Evolutionary conservation across 2,329 filamentous ascomycete species (phyloP), one percentile per base, ranked within the genome.

Genomic region (Penicillium sp.): DNA sequence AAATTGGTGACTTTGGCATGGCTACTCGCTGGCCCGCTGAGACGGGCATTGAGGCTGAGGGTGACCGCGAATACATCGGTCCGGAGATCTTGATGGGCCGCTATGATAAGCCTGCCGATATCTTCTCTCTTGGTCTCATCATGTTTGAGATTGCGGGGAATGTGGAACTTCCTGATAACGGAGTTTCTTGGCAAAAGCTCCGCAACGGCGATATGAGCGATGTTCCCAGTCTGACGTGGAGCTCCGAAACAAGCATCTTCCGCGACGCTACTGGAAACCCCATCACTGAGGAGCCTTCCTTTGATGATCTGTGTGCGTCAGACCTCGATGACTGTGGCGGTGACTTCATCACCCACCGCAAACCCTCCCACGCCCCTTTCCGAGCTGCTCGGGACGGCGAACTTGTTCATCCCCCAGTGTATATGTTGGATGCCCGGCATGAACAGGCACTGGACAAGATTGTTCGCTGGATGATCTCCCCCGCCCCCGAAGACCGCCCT

Each of bases 101-200:
- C 54, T 93, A 86, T 58, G 90, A 95, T 71, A 93, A 91, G 67
- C 87, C 91, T 34, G 87, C 90, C 33, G 93, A 98, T 68, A 81
- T 98, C 43, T 98, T 96, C 68, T 88, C 93, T 9, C 81, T 98
- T 28, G 93, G 93, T 44, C 81, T 97, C 60, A 95, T 97, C 68
- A 87, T 95, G 66, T 82, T 96, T 43, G 93, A 98, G 72, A 93
- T 90, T 61, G 91, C 90, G 26, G 90, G 87, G 54, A 98, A 98
- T 63, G 90, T 95, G 43, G 84, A 89, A 53, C 83, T 98, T 27
- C 93, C 93, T 0, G 90, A 96, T 63, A 95, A 97, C 57, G 93
- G 93, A 39, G 80, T 84, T 12, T 88, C 86, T 12, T 98, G 93
- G 93, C 84, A 91, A 62, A 88, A 88, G 41, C 79, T 98, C 40